These are phyloP conservation scores for Kodamaea kaohsiungensis DNA, from an alignment of 805 yeast genomes.

Conservation along the genomic window DNA sequence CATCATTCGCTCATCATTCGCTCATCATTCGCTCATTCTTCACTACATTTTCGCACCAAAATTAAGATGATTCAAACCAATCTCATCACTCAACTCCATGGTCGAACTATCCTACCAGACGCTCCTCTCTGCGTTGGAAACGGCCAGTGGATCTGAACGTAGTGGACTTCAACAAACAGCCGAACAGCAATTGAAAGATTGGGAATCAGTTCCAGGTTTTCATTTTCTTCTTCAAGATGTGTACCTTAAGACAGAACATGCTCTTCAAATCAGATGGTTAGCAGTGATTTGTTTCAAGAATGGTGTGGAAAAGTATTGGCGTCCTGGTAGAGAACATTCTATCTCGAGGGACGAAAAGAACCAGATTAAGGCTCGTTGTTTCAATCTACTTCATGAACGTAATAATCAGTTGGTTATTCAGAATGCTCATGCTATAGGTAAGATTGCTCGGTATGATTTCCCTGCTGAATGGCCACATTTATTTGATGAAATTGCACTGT, in stretches of 20 bases:
- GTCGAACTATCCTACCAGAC: constrained; percentile 7
- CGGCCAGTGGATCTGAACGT: constrained; percentile 34
- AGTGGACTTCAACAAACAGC: constrained; percentile 55
- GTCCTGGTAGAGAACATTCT: constrained; percentile 58
- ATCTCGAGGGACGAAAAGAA: constrained; percentile 65
- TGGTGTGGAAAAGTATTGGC: constrained; percentile 84
- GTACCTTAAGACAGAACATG: constrained; percentile 58
- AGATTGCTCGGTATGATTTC: constrained; percentile 80
- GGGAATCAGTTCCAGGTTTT: constrained; percentile 68
- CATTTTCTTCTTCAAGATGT: constrained; percentile 55
- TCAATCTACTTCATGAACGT: constrained; percentile 62
- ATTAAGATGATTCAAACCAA: neutral
- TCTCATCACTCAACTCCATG: constrained; percentile 13
- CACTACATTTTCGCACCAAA: neutral
- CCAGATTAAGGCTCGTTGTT: constrained; percentile 59
- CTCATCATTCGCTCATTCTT: too few species aligned
- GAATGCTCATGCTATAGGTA: constrained; percentile 79
- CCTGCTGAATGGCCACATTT: constrained; percentile 85
- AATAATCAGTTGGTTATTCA: constrained; percentile 77
- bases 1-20: too few species aligned
- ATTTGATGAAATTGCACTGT: constrained; percentile 60
- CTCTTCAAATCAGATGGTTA: constrained; percentile 78
- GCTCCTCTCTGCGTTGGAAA: constrained; percentile 25
- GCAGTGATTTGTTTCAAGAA: constrained; percentile 87
- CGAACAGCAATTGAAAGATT: constrained; percentile 63